Conservation (phyloP, 2,329 filamentous ascomycete species). For the Pestalotiopsis sp. region DNA sequence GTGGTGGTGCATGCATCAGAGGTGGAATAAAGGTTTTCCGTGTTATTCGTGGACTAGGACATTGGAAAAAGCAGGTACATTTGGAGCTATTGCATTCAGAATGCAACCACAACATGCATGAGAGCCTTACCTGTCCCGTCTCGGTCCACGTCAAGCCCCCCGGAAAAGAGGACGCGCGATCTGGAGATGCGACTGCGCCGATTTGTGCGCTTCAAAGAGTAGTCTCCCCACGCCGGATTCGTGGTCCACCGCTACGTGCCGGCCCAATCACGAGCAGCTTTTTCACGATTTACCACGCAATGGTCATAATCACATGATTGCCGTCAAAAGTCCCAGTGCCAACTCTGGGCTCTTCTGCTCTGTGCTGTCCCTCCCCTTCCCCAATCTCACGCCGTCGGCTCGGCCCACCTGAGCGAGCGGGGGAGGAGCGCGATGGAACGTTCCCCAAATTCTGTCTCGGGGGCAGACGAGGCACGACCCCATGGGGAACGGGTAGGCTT, state of each 20-base stretch:
- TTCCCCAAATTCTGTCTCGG: background rate
- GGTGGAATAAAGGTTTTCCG: background rate
- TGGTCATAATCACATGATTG: background rate
- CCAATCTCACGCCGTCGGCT: background rate
- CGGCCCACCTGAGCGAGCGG: background rate
- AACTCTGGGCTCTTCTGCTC: background rate
- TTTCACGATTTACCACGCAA: background rate
- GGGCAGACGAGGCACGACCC: background rate
- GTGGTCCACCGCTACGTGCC: background rate
- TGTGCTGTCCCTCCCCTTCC: background rate
- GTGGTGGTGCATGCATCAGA: background rate
- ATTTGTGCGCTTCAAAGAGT: background rate
- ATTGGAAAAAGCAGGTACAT: background rate
- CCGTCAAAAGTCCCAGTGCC: background rate
- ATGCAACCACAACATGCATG: background rate
- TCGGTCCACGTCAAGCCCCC: background rate
- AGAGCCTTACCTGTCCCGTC: background rate
- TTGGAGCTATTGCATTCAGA: background rate
- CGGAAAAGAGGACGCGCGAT: background rate
- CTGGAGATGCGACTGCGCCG: background rate
- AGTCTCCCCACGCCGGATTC: background rate
- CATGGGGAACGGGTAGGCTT: background rate
- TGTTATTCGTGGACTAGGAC: background rate
- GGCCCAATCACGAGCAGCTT: background rate
- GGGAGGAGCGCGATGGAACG: background rate